A percentile compares a stretch with the other conserved stretches of the same genome.
phyloP scores from a whole-genome alignment of 768 basidiomycete species.

The Lactarius psammicola region DNA sequence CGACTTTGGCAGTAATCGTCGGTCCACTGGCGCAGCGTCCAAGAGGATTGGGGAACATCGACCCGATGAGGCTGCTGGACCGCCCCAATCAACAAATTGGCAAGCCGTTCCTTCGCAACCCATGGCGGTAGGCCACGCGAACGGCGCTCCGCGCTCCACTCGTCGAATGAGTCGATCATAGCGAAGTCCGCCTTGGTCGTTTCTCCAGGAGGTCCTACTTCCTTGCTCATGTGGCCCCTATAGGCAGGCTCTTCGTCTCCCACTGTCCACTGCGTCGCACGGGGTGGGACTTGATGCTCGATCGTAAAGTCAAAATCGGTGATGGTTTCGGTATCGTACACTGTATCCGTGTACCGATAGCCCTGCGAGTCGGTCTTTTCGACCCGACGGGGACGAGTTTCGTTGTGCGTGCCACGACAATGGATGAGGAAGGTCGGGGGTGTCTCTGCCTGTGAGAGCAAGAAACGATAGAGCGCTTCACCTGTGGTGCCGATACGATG shows the following conservation, averaged over 20 bases:
- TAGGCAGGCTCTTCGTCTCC: constrained; percentile 63
- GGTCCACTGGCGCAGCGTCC: constrained; percentile 55
- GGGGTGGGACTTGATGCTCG: constrained; percentile 44
- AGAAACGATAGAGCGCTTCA: constrained; percentile 71
- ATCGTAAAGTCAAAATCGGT: constrained; percentile 71
- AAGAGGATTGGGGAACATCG: constrained; percentile 30
- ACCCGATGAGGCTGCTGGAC: constrained; percentile 11
- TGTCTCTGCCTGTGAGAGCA: constrained; percentile 54
- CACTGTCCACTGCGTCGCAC: constrained; percentile 55
- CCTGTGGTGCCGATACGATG: constrained; percentile 39
- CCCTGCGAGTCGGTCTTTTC: constrained; percentile 39
- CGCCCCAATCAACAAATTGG: constrained; percentile 6
- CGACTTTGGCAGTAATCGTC: constrained; percentile 74
- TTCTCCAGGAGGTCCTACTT: constrained; percentile 45
- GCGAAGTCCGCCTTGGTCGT: constrained; percentile 43
- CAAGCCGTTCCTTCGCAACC: constrained; percentile 30
- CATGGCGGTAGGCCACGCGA: constrained; percentile 54
- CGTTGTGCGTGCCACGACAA: constrained; percentile 55
- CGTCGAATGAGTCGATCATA: constrained; percentile 45
- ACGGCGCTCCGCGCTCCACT: constrained; percentile 46
- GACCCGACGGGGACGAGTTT: constrained; percentile 51
- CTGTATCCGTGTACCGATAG: constrained; percentile 38
- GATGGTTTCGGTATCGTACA: constrained; percentile 57
- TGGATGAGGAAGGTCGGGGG: constrained; percentile 49
- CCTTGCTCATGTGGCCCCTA: constrained; percentile 58